Percentiles rank a stretch among this genome's conserved stretches.
Evolutionary conservation across 2,329 filamentous ascomycete species (phyloP).

Genomic region (Penicillium janthinellum): DNA sequence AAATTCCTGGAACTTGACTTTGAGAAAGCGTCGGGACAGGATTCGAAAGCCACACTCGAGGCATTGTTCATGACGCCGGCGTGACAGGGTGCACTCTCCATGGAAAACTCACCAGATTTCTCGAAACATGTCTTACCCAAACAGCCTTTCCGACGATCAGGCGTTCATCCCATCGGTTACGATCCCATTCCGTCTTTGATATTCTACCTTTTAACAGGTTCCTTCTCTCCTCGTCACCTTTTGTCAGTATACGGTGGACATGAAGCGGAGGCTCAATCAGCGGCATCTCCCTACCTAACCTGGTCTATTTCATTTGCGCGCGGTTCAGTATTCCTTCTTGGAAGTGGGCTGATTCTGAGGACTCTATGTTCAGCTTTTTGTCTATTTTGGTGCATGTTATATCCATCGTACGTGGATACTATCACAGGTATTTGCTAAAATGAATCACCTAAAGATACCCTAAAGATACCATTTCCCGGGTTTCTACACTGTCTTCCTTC

Average conservation of each 20-base stretch:
- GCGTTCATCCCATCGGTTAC: neutral
- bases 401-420: neutral
- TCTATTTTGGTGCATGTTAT: conserved; percentile 5
- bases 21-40: neutral
- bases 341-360: neutral
- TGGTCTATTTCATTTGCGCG: neutral
- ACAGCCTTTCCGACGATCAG: neutral
- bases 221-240: neutral
- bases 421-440: neutral
- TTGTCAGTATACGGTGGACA: neutral
- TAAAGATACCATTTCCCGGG: no score
- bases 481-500: no score
- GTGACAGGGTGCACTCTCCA: neutral
- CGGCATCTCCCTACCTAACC: neutral
- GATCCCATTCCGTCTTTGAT: neutral
- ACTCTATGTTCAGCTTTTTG: neutral
- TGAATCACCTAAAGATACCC: no score
- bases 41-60: conserved; percentile 14
- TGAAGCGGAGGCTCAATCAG: neutral
- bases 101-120: neutral
- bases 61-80: conserved; percentile 12
- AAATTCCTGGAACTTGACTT: conserved; percentile 21
- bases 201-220: conserved; percentile 13
- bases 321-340: neutral
- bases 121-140: neutral